These are phyloP conservation scores for Carpinus viminea DNA, from an alignment of 306 rosid genomes.

Conservation along the genomic window DNA sequence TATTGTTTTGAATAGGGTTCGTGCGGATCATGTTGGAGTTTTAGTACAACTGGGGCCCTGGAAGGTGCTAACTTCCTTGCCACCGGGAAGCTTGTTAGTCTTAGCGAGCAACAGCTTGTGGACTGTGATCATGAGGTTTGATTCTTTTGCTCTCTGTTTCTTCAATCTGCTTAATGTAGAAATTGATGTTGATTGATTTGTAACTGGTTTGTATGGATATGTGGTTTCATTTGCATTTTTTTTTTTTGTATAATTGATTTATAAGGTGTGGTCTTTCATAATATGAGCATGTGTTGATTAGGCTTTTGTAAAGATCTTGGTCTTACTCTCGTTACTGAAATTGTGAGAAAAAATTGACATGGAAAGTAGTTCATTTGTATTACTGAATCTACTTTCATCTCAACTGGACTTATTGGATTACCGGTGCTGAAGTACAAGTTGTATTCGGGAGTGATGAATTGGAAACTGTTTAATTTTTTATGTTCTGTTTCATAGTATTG, in stretches of 20 bases:
- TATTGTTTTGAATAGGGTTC: slow-evolving; percentile 58
- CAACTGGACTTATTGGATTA: background rate
- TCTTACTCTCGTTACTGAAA: background rate
- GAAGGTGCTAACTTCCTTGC: slow-evolving; percentile 94
- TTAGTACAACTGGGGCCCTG: slow-evolving; percentile 89
- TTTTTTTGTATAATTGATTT: too few relatives aligned
- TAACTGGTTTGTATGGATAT: background rate
- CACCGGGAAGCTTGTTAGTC: slow-evolving; percentile 82
- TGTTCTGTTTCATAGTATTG: background rate
- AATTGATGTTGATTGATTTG: background rate
- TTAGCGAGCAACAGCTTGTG: slow-evolving; percentile 96
- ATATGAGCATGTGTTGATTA: background rate
- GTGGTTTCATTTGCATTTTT: background rate
- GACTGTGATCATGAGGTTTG: slow-evolving; percentile 97
- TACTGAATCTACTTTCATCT: background rate
- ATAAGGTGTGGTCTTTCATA: background rate
- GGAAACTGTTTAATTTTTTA: background rate
- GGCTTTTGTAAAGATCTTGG: background rate
- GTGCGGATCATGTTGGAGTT: slow-evolving; percentile 99
- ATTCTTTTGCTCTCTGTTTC: background rate
- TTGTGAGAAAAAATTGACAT: background rate
- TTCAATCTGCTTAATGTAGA: background rate
- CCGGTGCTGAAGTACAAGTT: background rate
- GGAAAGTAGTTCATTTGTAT: background rate
- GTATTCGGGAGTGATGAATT: background rate